Conservation (phyloP, 1,284 basidiomycete genomes). For the Volvariella volvacea region DNA sequence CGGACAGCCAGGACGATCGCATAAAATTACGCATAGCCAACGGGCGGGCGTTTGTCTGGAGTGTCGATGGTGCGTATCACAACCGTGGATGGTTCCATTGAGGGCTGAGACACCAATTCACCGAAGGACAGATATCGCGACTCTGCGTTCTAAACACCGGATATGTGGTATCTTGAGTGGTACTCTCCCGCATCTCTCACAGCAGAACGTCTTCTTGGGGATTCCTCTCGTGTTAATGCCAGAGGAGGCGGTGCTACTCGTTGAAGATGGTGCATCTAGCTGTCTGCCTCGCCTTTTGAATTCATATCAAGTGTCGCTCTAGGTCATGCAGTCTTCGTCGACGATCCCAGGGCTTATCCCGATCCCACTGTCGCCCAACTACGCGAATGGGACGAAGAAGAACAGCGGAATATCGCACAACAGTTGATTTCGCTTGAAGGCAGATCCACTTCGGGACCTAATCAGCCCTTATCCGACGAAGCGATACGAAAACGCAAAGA, state of each 20-base stretch:
- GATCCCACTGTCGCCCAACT: conserved; percentile 49
- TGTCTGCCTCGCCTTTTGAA: conserved; percentile 1
- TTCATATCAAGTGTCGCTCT: conserved; percentile 8
- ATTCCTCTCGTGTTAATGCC: conserved; percentile 83
- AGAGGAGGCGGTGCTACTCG: conserved; percentile 87
- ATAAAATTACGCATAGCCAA: conserved; percentile 58
- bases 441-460: conserved; percentile 34
- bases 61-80: conserved; percentile 54
- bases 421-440: conserved; percentile 42
- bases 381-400: conserved; percentile 46
- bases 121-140: conserved; percentile 61
- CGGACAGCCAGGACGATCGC: conserved; percentile 8
- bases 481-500: conserved; percentile 65
- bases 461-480: conserved; percentile 49
- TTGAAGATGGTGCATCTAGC: conserved; percentile 61
- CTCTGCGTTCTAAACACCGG: conserved; percentile 70
- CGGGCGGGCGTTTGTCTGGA: conserved; percentile 71
- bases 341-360: conserved; percentile 61
- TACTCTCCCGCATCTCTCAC: conserved; percentile 89
- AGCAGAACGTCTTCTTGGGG: conserved; percentile 96
- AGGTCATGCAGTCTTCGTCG: conserved; percentile 77
- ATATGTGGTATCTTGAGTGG: conserved; percentile 85
- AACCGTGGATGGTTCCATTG: conserved; percentile 5
- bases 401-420: conserved; percentile 34
- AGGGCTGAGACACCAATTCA: not conserved